A percentile compares a stretch with the other conserved stretches of the same genome.
phyloP scores from a whole-genome alignment of 306 rosid species.

The Alnus glutinosa region DNA sequence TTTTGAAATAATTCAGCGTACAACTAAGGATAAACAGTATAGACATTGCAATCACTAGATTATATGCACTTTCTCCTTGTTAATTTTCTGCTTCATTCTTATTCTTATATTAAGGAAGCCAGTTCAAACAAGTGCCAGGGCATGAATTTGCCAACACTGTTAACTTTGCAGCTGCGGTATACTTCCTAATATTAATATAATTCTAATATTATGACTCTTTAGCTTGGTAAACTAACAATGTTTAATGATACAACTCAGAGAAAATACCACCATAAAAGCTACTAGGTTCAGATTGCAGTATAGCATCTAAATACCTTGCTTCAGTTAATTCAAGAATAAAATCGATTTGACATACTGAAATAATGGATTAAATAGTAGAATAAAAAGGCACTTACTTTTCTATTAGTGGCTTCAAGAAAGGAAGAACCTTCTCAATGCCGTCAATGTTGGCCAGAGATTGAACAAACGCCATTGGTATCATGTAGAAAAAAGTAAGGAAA shows the following conservation, averaged over 20 bases:
- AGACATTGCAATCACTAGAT: not conserved
- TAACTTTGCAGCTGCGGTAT: not conserved
- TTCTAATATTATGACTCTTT: not conserved
- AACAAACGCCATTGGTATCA: constrained; percentile 91
- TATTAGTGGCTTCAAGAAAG: constrained; percentile 69
- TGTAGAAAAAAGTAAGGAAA: constrained; percentile 70
- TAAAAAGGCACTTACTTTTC: constrained; percentile 56
- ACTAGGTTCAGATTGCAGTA: not conserved
- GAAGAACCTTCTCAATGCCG: constrained; percentile 66
- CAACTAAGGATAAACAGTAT: not conserved
- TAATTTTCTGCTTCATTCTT: not conserved
- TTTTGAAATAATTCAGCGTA: not conserved
- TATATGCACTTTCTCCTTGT: not conserved
- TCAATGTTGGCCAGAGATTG: constrained; percentile 93
- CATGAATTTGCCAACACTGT: not conserved
- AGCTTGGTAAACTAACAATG: not conserved
- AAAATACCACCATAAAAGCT: not conserved
- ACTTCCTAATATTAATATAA: not conserved
- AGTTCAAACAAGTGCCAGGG: not conserved
- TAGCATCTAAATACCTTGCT: not conserved
- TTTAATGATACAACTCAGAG: not conserved
- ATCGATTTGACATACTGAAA: not conserved
- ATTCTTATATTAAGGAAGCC: not conserved
- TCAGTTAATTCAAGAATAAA: not conserved
- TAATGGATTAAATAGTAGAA: constrained; percentile 18